phyloP scores from a whole-genome alignment of 2,329 filamentous ascomycete genomes.

The Claviceps fusiformis region DNA sequence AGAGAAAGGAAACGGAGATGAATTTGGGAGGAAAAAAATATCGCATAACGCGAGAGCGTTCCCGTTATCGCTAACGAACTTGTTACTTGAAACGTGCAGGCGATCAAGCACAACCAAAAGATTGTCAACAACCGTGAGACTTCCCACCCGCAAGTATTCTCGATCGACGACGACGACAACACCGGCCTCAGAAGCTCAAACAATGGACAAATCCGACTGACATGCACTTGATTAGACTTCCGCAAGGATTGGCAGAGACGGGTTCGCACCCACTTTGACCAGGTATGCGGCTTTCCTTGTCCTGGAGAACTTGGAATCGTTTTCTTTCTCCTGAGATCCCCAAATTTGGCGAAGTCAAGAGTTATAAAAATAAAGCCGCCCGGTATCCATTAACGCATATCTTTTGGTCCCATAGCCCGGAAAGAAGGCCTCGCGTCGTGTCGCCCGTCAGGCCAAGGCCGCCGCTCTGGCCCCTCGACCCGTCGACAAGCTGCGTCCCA shows the following conservation, averaged over 20 bases:
- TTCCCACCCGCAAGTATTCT: neutral
- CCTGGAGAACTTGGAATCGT: neutral
- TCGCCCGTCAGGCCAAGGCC: constrained; percentile 88
- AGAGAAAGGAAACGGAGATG: neutral
- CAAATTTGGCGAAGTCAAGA: neutral
- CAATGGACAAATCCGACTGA: constrained; percentile 21
- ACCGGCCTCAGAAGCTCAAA: neutral
- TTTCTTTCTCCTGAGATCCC: neutral
- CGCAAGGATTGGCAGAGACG: constrained; percentile 99
- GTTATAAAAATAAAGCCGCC: neutral
- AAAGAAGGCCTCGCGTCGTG: constrained; percentile 85
- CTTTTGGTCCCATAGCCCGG: constrained; percentile 51
- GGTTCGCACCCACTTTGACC: constrained; percentile 98
- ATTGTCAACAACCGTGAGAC: constrained; percentile 84
- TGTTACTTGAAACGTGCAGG: constrained; percentile 32
- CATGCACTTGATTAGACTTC: constrained; percentile 54
- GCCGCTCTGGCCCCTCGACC: constrained; percentile 90
- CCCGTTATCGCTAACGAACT: constrained; percentile 18
- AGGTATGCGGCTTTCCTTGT: constrained; percentile 50
- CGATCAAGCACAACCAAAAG: constrained; percentile 99
- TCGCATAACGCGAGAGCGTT: constrained; percentile 7
- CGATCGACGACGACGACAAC: constrained; percentile 13
- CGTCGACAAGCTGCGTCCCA: constrained; percentile 88
- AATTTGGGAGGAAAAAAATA: neutral
- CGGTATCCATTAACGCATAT: neutral